Conservation (phyloP, 805 yeast species). For the Clavispora phyllophila region DNA sequence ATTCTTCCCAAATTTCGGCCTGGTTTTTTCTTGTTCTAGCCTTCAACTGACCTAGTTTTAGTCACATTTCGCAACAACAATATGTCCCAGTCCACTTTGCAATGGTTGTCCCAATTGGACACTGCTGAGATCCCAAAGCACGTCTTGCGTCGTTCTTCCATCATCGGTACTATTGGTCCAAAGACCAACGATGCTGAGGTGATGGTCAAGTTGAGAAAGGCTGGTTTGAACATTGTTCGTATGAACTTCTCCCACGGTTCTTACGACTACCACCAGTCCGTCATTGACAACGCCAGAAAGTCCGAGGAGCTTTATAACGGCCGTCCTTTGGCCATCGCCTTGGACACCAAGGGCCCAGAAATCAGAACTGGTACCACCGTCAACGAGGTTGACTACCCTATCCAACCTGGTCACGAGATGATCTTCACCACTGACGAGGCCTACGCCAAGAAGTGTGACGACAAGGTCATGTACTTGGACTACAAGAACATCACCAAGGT, state of each 20-base stretch:
- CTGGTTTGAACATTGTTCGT: conserved; percentile 96
- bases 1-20: conserved; percentile 7
- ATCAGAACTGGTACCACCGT: conserved; percentile 96
- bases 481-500: conserved; percentile 96
- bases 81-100: conserved; percentile 48
- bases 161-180: conserved; percentile 99
- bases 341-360: conserved; percentile 99
- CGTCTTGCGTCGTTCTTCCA: conserved; percentile 87
- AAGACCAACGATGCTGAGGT: conserved; percentile 88
- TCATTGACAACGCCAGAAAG: conserved; percentile 92
- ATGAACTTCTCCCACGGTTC: conserved; percentile 99
- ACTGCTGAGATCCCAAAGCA: conserved; percentile 68
- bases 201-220: conserved; percentile 84
- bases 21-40: conserved; percentile 5
- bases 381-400: conserved; percentile 75
- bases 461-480: conserved; percentile 81
- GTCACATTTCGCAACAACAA: background rate
- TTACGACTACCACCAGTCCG: conserved; percentile 95
- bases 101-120: conserved; percentile 82
- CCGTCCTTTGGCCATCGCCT: conserved; percentile 96
- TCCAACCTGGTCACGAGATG: conserved; percentile 84
- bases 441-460: conserved; percentile 68
- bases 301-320: conserved; percentile 88
- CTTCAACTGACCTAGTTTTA: background rate
- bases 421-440: conserved; percentile 85